Conservation (phyloP, 2,329 filamentous ascomycete genomes). For the Neoscytalidium dimidiatum region DNA sequence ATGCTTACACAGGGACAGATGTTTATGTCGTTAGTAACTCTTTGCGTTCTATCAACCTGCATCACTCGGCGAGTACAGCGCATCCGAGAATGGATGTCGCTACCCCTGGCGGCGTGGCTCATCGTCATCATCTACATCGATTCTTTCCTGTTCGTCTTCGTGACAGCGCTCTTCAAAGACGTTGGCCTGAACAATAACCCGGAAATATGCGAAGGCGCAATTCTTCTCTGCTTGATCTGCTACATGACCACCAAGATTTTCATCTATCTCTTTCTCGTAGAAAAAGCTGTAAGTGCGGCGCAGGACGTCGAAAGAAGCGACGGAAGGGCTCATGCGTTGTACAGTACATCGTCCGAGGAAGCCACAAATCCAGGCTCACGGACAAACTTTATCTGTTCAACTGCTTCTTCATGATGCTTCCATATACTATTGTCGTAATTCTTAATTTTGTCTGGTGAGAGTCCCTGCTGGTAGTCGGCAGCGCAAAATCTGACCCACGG, state of each 20-base stretch:
- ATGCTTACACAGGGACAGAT: neutral
- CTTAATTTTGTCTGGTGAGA: neutral
- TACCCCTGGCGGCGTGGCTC: constrained; percentile 37
- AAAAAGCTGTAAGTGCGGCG: neutral
- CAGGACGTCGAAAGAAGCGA: no score
- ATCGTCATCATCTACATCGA: constrained; percentile 62
- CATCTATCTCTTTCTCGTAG: constrained; percentile 10
- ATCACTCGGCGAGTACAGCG: constrained; percentile 29
- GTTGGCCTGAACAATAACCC: constrained; percentile 57
- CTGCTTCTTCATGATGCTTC: constrained; percentile 2
- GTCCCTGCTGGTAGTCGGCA: neutral
- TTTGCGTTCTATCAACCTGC: constrained; percentile 16
- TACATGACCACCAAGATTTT: constrained; percentile 11
- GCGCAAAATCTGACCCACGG: neutral
- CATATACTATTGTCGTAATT: neutral
- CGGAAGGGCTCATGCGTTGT: no score
- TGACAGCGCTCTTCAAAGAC: constrained; percentile 58
- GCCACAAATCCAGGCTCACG: neutral
- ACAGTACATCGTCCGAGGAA: neutral
- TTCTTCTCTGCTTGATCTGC: constrained; percentile 50
- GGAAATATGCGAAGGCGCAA: constrained; percentile 57
- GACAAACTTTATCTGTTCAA: constrained; percentile 10
- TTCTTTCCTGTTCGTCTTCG: constrained; percentile 62
- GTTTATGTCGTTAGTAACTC: constrained; percentile 2
- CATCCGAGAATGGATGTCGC: constrained; percentile 25